Percentiles rank a stretch among this genome's conserved stretches.
These are phyloP conservation scores for Kalaharituber pfeilii DNA, from an alignment of 2,329 filamentous ascomycete species.

Conservation along the genomic window DNA sequence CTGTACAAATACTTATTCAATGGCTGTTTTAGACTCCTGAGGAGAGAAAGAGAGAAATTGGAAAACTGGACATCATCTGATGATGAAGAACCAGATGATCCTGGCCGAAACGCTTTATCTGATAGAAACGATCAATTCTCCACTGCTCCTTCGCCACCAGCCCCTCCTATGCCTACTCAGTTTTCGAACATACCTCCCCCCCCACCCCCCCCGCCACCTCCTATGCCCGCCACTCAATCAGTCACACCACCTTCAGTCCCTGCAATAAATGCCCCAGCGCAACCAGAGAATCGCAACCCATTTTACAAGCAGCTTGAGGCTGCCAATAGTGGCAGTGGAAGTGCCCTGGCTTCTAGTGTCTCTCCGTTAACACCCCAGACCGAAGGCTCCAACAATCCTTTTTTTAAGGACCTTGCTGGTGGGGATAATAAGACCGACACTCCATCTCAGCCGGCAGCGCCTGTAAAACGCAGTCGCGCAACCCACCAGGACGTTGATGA, in stretches of 20 bases:
- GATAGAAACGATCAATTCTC: constrained; percentile 35
- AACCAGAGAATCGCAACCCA: constrained; percentile 53
- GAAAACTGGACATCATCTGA: constrained; percentile 36
- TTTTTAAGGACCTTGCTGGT: constrained; percentile 49
- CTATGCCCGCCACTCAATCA: constrained; percentile 33
- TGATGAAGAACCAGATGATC: constrained; percentile 30
- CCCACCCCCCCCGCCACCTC: constrained; percentile 29
- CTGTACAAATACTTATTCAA: constrained; percentile 5
- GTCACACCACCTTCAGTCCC: constrained; percentile 34
- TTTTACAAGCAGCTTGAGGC: constrained; percentile 2
- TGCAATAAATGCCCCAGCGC: constrained; percentile 39
- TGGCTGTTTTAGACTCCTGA: constrained; percentile 27
- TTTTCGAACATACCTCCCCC: too few relatives aligned
- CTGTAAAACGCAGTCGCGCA: constrained; percentile 50
- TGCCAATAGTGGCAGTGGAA: neutral
- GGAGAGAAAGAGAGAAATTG: constrained; percentile 60
- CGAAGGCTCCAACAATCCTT: constrained; percentile 46
- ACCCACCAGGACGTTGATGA: constrained; percentile 50
- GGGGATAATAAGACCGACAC: constrained; percentile 21
- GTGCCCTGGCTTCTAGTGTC: neutral
- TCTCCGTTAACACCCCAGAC: neutral
- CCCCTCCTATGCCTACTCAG: constrained; percentile 32
- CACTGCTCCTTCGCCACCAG: constrained; percentile 29
- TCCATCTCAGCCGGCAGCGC: constrained; percentile 37
- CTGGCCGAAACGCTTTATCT: constrained; percentile 31